phyloP scores from a whole-genome alignment of 192 early-diverging fungal genomes.

The Umbelopsis sp. region DNA sequence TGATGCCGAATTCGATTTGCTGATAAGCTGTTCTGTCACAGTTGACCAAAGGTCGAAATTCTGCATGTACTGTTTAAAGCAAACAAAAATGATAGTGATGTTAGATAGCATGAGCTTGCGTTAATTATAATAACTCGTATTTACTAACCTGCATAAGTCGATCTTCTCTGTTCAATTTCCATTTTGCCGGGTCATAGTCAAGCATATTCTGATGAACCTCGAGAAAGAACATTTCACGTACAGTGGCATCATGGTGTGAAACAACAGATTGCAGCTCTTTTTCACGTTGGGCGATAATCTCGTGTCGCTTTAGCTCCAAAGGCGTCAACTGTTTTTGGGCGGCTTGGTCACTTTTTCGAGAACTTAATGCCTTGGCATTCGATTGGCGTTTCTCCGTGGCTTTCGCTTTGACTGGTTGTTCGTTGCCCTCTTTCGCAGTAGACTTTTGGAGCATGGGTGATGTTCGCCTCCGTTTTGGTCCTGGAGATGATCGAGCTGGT shows the following conservation, averaged over 20 bases:
- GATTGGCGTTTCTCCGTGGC: background rate
- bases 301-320: conserved; percentile 43
- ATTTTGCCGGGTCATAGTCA: conserved; percentile 52
- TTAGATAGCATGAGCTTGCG: background rate
- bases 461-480: conserved; percentile 6
- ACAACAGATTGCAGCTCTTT: conserved; percentile 47
- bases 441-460: background rate
- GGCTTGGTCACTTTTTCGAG: background rate
- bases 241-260: conserved; percentile 52
- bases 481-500: background rate
- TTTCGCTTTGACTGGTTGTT: background rate
- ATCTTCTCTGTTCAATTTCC: conserved; percentile 54
- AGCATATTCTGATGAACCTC: conserved; percentile 53
- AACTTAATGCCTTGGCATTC: background rate
- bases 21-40: conserved; percentile 47
- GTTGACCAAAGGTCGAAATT: conserved; percentile 51
- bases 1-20: conserved; percentile 33
- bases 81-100: too few relatives aligned
- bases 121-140: background rate
- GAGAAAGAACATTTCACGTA: conserved; percentile 61
- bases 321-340: conserved; percentile 38
- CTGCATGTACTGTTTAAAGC: conserved; percentile 34
- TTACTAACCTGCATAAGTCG: conserved; percentile 51
- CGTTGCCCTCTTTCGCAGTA: background rate
- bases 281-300: conserved; percentile 40